Evolutionary conservation across 306 rosid genomes (phyloP), one percentile per base, ranked within the genome.

Genomic region (Sicyos edulis): DNA sequence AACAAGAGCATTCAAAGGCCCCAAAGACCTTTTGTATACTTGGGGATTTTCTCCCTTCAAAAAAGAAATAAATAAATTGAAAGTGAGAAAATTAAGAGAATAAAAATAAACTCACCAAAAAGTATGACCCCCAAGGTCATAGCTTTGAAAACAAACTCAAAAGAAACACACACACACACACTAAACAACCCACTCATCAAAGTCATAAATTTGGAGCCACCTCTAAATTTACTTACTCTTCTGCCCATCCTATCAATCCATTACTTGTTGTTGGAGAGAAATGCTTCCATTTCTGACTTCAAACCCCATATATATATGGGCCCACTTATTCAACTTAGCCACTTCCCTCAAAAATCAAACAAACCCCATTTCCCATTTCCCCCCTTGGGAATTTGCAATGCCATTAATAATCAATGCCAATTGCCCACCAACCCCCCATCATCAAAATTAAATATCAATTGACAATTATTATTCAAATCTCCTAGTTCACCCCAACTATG

Each of bases 321-420:
- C n/a, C 75, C 85, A 76, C 75, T 77, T 71, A 80, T 72, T 77
- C 50, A 29, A 77, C 17, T 73, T 57, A 40, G 67, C 72, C 76
- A 21, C 57, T 64, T 76, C 70, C 76, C 51, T 70, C 32, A 49
- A 78, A 74, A 71, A 79, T 77, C 76, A 78, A 69, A 77, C 75
- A 74, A 78, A 67, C 82, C 75, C 80, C 80, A 1, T 26, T 21
- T 16, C 22, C 68, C 68, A 29, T 68, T 50, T 50, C 81, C 74
- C 74, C 83, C 92, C 84, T 87, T 73, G 96, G 95, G 92, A 91
- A 91, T 87, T 86, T 80, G 89, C 88, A 83, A 83, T 70, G 88
- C 92, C 92, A 88, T 83, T 82, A 12, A 50, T 50, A 6, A 81
- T n/a, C n/a, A n/a, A 86, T 82, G 87, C 84, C 92, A 29, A 77